Percentiles rank a stretch among this genome's conserved stretches.
These are phyloP conservation scores for Neofusicoccum ribis DNA, from an alignment of 2,329 filamentous ascomycete species.

Conservation along the genomic window DNA sequence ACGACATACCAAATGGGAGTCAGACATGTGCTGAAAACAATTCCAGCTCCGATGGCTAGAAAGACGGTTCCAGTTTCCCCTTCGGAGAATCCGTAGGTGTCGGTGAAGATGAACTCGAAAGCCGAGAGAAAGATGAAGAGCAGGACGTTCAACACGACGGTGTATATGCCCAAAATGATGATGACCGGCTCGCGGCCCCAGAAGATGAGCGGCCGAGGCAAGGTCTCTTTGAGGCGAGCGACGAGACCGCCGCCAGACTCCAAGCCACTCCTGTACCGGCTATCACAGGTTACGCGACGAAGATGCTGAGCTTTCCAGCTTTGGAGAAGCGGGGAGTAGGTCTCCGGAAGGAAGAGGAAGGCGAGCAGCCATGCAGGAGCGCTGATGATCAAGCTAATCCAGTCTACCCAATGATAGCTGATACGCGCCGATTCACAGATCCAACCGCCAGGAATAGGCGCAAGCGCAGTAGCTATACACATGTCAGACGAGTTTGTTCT, in stretches of 20 bases:
- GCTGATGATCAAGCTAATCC: constrained; percentile 29
- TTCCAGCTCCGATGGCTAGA: constrained; percentile 47
- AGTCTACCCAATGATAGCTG: constrained; percentile 42
- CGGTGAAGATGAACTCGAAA: constrained; percentile 30
- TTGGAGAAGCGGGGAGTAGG: constrained; percentile 44
- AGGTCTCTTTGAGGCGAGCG: constrained; percentile 8
- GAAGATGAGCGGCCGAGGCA: constrained; percentile 14
- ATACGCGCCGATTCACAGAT: constrained; percentile 19
- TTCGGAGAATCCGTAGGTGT: constrained; percentile 44
- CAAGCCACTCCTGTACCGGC: constrained; percentile 40
- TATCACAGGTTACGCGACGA: constrained; percentile 33
- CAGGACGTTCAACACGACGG: constrained; percentile 17
- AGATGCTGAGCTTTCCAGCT: constrained; percentile 33
- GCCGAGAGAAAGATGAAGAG: constrained; percentile 16
- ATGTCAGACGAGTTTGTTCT: background rate
- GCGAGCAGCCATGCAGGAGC: constrained; percentile 4
- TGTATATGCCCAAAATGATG: constrained; percentile 19
- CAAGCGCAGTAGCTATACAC: constrained; percentile 22
- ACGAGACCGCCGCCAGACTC: constrained; percentile 16
- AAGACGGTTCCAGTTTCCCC: constrained; percentile 49
- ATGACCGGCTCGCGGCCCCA: constrained; percentile 35
- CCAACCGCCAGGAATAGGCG: constrained; percentile 25
- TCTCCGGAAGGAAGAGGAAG: constrained; percentile 50
- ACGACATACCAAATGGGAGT: constrained; percentile 39
- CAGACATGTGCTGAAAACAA: constrained; percentile 35